Conservation (phyloP, 208 protist species). For the Leishmania amazonensis region DNA sequence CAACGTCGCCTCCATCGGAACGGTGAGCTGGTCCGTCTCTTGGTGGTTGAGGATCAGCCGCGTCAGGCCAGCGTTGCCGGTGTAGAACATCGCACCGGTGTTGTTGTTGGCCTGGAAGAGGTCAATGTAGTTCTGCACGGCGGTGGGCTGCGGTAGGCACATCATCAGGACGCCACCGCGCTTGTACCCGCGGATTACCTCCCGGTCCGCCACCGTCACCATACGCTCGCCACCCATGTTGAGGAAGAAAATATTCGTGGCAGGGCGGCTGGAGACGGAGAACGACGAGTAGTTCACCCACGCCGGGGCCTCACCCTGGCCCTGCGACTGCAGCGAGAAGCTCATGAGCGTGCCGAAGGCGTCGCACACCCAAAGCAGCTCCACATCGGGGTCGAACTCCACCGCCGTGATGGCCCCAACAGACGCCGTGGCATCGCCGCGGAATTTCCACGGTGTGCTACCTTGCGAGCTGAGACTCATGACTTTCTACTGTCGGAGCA, state of each 20-base stretch:
- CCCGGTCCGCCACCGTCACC: constrained; percentile 77
- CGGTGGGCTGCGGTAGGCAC: constrained; percentile 57
- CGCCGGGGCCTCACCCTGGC: constrained; percentile 56
- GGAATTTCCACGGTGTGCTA: constrained; percentile 68
- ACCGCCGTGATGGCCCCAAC: constrained; percentile 76
- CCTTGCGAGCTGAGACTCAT: constrained; percentile 32
- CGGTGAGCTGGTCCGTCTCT: constrained; percentile 47
- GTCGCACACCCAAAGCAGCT: constrained; percentile 88
- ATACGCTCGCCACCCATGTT: constrained; percentile 61
- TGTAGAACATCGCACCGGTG: constrained; percentile 80
- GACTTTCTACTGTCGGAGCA: neutral
- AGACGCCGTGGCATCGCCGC: constrained; percentile 64
- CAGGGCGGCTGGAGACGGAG: constrained; percentile 59
- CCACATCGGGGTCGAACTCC: constrained; percentile 86
- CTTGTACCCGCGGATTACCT: constrained; percentile 82
- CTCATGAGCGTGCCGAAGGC: constrained; percentile 81
- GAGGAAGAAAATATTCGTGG: constrained; percentile 74
- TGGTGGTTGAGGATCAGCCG: constrained; percentile 53
- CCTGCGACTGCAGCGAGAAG: constrained; percentile 68
- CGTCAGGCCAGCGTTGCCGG: constrained; percentile 82
- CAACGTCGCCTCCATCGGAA: constrained; percentile 60
- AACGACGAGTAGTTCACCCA: constrained; percentile 87
- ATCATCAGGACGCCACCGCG: constrained; percentile 73
- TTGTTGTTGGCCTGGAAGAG: constrained; percentile 71
- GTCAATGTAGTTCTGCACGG: constrained; percentile 81